These are phyloP conservation scores for Rhynchospora tenuis DNA, from an alignment of 176 grass and related monocot genomes.

Conservation along the genomic window DNA sequence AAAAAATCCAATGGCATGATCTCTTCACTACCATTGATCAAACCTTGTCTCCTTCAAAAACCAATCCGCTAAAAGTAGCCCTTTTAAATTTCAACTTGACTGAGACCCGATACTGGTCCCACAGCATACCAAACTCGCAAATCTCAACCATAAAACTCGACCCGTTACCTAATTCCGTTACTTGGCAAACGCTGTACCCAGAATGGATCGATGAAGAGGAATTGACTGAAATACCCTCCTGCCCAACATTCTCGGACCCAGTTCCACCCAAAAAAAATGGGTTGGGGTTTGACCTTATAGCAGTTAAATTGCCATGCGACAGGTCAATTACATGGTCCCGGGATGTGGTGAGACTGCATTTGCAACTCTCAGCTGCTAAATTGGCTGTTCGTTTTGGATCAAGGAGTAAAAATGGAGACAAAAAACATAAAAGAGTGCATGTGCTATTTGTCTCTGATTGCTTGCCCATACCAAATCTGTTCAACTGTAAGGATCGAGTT, in stretches of 20 bases:
- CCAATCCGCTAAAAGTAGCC: slow-evolving; percentile 46
- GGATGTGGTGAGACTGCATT: slow-evolving; percentile 74
- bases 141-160: slow-evolving; percentile 55
- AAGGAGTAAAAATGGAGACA: slow-evolving; percentile 32
- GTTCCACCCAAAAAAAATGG: slow-evolving; percentile 28
- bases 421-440: slow-evolving; percentile 29
- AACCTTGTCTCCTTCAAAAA: slow-evolving; percentile 31
- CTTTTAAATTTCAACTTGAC: slow-evolving; percentile 79
- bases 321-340: slow-evolving; percentile 56
- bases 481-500: slow-evolving; percentile 65
- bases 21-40: slow-evolving; percentile 38
- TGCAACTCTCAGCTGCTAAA: slow-evolving; percentile 84
- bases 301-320: slow-evolving; percentile 80
- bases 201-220: slow-evolving; percentile 99
- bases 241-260: slow-evolving; percentile 59
- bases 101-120: slow-evolving; percentile 51
- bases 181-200: slow-evolving; percentile 74
- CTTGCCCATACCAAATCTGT: slow-evolving; percentile 81
- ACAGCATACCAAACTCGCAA: slow-evolving; percentile 58
- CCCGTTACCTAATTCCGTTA: slow-evolving; percentile 53
- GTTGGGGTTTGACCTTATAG: slow-evolving; percentile 58
- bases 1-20: slow-evolving; percentile 50
- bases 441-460: slow-evolving; percentile 84
- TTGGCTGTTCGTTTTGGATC: slow-evolving; percentile 37
- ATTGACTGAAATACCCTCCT: slow-evolving; percentile 75